Conservation (phyloP, 805 yeast genomes). For the Wickerhamomyces rabaulensis region DNA sequence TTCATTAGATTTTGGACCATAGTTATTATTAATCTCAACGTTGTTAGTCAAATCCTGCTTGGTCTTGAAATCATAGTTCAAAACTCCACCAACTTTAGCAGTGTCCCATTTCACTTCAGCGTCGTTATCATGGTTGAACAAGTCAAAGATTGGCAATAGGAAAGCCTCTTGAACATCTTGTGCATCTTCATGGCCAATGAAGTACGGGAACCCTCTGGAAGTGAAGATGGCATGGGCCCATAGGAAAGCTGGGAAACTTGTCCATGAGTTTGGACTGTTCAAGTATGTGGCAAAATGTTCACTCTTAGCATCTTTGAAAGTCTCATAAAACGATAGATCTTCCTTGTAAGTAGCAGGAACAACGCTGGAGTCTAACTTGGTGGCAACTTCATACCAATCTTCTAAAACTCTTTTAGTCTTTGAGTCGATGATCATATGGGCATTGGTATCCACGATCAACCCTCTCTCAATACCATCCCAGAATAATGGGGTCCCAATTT, state of each 20-base stretch:
- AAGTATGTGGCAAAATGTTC: constrained; percentile 21
- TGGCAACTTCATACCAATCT: constrained; percentile 48
- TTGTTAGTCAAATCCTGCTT: constrained; percentile 28
- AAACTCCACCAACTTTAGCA: constrained; percentile 8
- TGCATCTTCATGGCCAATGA: constrained; percentile 36
- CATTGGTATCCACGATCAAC: constrained; percentile 62
- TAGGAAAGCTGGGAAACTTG: constrained; percentile 58
- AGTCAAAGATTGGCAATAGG: constrained; percentile 72
- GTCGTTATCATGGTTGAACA: constrained; percentile 65
- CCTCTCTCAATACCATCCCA: constrained; percentile 53
- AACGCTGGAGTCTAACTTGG: constrained; percentile 14
- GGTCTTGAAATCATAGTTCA: constrained; percentile 39
- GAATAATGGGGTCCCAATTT: constrained; percentile 57
- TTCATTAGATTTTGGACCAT: constrained; percentile 85
- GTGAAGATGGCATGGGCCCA: constrained; percentile 73
- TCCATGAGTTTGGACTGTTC: constrained; percentile 42
- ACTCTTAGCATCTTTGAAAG: constrained; percentile 18
- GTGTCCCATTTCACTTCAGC: constrained; percentile 61
- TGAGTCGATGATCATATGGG: constrained; percentile 48
- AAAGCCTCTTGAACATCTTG: constrained; percentile 53
- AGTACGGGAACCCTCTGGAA: constrained; percentile 77
- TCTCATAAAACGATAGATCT: constrained; percentile 25
- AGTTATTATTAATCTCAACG: constrained; percentile 66
- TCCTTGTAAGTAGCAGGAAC: constrained; percentile 17
- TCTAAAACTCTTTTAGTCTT: constrained; percentile 41